Base-by-base conservation (phyloP, 345 rosid genomes). In the Geranium rotundifolium region DNA sequence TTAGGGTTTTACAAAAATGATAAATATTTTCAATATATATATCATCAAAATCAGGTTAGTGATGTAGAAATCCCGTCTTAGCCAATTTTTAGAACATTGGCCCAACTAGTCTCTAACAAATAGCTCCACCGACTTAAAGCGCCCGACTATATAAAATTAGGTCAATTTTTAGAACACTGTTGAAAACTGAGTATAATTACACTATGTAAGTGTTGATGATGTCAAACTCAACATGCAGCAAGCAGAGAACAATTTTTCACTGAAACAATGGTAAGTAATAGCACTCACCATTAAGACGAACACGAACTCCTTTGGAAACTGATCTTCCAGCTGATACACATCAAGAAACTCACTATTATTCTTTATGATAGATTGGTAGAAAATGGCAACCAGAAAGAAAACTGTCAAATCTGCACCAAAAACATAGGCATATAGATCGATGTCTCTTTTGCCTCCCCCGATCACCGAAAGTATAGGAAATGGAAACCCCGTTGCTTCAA, bases 271-370 rank as follows among this genome's bases (percentile, higher is more conserved):
- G 52, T 17, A 58, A 17, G 23, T 52, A 67, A 49, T 63, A 60
- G 54, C 50, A 46, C 52, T 56, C 67, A 79, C 83, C 83, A 79
- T 73, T 54, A 79, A 61, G 62, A 71, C 71, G 31, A 73, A 76
- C 8, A 76, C 83, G 29, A 71, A 79, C 65, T 79, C 83, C 67
- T 69, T 69, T 6, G 83, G 80, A 61, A 79, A 76, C 67, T 79
- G 83, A 68, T 79, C 80, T 70, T 79, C 80, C 29, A 76, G 80
- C 71, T 76, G 83, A 72, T 79, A 79, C 39, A 79, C 80, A 68
- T 79, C 80, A 14, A 79, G 83, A 61, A 79, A 71, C 60, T 79
- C 83, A 37, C 78, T 76, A 50, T 76, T 79, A 64, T 71, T 79
- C 62, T 79, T 79, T 50, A 79, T 76, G 52, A 79, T 72, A 0